Percentiles rank a stretch among this genome's conserved stretches.
Conservation (phyloP, 1,139 yeast species). For the Pichia sp. region DNA sequence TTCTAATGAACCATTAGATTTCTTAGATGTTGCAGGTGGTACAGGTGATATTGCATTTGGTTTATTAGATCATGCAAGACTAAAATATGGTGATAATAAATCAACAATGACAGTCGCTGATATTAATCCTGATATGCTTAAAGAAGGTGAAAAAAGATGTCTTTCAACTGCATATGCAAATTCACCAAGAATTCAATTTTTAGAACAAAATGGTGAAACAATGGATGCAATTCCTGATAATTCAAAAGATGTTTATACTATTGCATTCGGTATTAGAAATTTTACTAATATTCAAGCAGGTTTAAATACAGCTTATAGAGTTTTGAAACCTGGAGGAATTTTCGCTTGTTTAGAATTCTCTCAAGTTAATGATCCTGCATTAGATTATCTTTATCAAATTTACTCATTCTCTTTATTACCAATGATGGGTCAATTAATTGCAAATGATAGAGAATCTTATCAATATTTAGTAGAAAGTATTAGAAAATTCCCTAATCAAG, state of each 20-base stretch:
- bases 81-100: slow-evolving; percentile 64
- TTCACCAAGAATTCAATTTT: slow-evolving; percentile 60
- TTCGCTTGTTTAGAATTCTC: slow-evolving; percentile 95
- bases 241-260: slow-evolving; percentile 91
- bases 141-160: slow-evolving; percentile 79
- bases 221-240: slow-evolving; percentile 78
- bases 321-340: slow-evolving; percentile 96
- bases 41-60: slow-evolving; percentile 98
- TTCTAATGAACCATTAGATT: slow-evolving; percentile 60
- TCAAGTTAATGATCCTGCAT: slow-evolving; percentile 73
- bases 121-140: slow-evolving; percentile 92
- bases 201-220: slow-evolving; percentile 90
- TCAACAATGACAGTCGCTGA: slow-evolving; percentile 89
- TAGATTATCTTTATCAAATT: slow-evolving; percentile 73
- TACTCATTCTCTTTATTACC: slow-evolving; percentile 89
- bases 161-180: slow-evolving; percentile 41
- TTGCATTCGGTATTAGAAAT: slow-evolving; percentile 95
- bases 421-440: slow-evolving; percentile 89
- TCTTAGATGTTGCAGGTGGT: slow-evolving; percentile 97
- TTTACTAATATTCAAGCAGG: slow-evolving; percentile 94
- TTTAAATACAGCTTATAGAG: slow-evolving; percentile 86
- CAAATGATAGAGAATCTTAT: slow-evolving; percentile 91
- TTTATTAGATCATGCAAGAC: slow-evolving; percentile 81
- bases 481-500: slow-evolving; percentile 86
- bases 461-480: slow-evolving; percentile 94